phyloP scores from a whole-genome alignment of 176 grass and related monocot species.

The Pharus latifolius region DNA sequence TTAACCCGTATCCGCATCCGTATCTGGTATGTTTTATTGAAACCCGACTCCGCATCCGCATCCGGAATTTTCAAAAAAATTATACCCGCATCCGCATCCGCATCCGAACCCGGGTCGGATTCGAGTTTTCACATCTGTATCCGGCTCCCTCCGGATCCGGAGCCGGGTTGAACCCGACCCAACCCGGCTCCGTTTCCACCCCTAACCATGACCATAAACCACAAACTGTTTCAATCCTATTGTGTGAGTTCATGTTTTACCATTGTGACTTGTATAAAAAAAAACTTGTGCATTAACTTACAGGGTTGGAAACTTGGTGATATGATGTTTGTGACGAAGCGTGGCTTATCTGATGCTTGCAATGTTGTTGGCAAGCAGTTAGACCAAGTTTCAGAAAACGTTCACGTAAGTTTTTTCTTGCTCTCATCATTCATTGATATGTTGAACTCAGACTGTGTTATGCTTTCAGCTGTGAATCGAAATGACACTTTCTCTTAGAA shows the following conservation, averaged over 20 bases:
- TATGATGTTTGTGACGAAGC: conserved; percentile 83
- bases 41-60: no score
- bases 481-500: no score
- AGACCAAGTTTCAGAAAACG: conserved; percentile 61
- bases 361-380: conserved; percentile 55
- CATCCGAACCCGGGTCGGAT: no score
- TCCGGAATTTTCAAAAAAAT: no score
- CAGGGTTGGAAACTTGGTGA: conserved; percentile 84
- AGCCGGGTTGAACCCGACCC: no score
- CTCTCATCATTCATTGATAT: background rate
- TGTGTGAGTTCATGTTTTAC: background rate
- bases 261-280: background rate
- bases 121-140: no score
- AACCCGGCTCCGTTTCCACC: no score
- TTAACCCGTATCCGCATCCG: no score
- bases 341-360: conserved; percentile 68
- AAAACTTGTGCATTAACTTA: background rate
- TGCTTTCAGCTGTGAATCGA: background rate
- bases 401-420: conserved; percentile 40
- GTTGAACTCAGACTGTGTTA: background rate
- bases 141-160: no score
- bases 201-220: background rate
- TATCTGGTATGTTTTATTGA: no score
- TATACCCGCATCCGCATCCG: no score
- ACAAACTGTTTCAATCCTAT: background rate